Conservation (phyloP, 2,329 filamentous ascomycete species). For the Clarireedia hainanense region DNA sequence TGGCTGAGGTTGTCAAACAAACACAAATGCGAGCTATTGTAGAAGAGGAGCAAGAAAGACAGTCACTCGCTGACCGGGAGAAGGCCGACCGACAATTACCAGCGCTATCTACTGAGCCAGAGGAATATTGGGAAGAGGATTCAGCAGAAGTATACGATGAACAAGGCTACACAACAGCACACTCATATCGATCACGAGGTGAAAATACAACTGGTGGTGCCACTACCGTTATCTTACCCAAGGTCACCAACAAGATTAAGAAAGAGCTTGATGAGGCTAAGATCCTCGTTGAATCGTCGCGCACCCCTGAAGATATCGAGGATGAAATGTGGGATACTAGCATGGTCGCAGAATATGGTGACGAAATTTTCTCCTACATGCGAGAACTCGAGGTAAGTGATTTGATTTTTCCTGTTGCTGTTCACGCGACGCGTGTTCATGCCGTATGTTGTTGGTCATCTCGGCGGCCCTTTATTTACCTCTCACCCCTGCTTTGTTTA, state of each 20-base stretch:
- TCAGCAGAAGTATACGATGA: constrained; percentile 62
- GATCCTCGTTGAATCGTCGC: constrained; percentile 22
- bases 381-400: constrained; percentile 67
- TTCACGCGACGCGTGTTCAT: not conserved
- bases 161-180: constrained; percentile 67
- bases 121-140: constrained; percentile 67
- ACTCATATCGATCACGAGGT: constrained; percentile 66
- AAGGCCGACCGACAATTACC: constrained; percentile 14
- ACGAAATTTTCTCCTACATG: constrained; percentile 95
- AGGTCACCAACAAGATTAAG: constrained; percentile 58
- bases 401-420: not conserved
- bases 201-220: constrained; percentile 63
- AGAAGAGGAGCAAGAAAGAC: constrained; percentile 7
- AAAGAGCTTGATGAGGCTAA: constrained; percentile 62
- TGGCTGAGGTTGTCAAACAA: constrained; percentile 8
- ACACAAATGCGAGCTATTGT: constrained; percentile 4
- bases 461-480: not conserved
- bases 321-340: constrained; percentile 90
- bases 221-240: constrained; percentile 63
- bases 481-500: not conserved
- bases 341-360: constrained; percentile 95
- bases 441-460: not conserved
- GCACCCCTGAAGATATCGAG: constrained; percentile 65
- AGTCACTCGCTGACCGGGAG: not conserved
- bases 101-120: constrained; percentile 39